phyloP scores from a whole-genome alignment of 169 alveolate genomes.

The Eimeria praecox region DNA sequence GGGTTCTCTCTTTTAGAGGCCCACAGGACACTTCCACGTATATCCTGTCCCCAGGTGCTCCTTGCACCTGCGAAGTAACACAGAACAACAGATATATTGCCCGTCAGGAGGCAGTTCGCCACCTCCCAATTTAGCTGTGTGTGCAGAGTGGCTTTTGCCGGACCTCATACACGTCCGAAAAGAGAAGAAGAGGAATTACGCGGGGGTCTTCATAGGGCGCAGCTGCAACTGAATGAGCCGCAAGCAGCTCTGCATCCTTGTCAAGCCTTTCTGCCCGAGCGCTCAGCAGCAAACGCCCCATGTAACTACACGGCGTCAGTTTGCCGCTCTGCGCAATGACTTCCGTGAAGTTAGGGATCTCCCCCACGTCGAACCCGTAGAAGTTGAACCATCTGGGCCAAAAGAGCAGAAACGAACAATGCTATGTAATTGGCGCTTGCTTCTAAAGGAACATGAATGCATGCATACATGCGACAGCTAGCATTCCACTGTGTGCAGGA shows the following conservation, averaged over 20 bases:
- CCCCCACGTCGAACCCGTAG: constrained; percentile 89
- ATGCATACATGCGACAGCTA: background rate
- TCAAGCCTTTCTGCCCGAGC: constrained; percentile 91
- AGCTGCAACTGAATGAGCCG: constrained; percentile 92
- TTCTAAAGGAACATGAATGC: background rate
- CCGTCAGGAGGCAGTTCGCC: background rate
- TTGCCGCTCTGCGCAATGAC: constrained; percentile 76
- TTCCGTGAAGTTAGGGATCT: constrained; percentile 82
- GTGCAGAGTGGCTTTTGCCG: constrained; percentile 69
- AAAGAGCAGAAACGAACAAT: background rate
- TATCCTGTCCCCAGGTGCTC: constrained; percentile 83
- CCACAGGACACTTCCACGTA: constrained; percentile 92
- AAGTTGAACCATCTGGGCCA: constrained; percentile 93
- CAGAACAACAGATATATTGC: background rate
- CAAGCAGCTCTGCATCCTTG: constrained; percentile 90
- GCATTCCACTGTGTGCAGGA: background rate
- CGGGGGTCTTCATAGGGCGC: constrained; percentile 91
- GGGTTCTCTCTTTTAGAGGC: constrained; percentile 89
- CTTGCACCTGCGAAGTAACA: constrained; percentile 70
- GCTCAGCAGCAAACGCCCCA: constrained; percentile 93
- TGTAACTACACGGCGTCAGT: constrained; percentile 87
- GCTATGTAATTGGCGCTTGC: constrained; percentile 79
- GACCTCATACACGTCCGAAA: constrained; percentile 92
- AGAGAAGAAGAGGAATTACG: constrained; percentile 88
- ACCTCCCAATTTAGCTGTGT: background rate